Evolutionary conservation across 768 basidiomycete species (phyloP).

Genomic region (Mycena crocata): DNA sequence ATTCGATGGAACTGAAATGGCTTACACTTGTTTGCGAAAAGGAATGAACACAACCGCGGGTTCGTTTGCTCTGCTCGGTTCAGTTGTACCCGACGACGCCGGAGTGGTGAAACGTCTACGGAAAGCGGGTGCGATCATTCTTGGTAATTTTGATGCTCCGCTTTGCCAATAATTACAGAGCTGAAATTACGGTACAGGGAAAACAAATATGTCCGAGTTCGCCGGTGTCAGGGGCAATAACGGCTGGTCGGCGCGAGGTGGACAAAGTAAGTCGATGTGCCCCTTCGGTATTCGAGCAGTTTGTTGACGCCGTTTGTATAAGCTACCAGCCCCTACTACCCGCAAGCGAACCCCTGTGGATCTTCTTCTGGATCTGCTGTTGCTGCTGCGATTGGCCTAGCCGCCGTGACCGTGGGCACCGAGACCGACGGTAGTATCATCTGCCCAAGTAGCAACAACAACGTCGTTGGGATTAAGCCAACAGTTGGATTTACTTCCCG

Average conservation of each 20-base stretch:
- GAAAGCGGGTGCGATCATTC: slow-evolving; percentile 56
- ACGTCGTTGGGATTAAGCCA: slow-evolving; percentile 69
- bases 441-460: slow-evolving; percentile 62
- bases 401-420: too few relatives aligned
- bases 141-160: slow-evolving; percentile 44
- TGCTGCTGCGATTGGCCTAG: too few relatives aligned
- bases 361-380: too few relatives aligned
- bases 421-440: slow-evolving; percentile 60
- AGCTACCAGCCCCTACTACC: slow-evolving; percentile 58
- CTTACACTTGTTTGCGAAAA: slow-evolving; percentile 18
- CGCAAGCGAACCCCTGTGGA: slow-evolving; percentile 64
- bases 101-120: slow-evolving; percentile 56
- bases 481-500: slow-evolving; percentile 71
- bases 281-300: neutral
- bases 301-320: neutral
- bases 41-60: slow-evolving; percentile 62
- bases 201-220: slow-evolving; percentile 67
- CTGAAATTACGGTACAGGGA: slow-evolving; percentile 52
- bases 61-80: slow-evolving; percentile 55
- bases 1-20: neutral
- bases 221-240: slow-evolving; percentile 59
- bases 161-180: neutral
- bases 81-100: slow-evolving; percentile 59
- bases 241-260: slow-evolving; percentile 70
- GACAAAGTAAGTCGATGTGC: slow-evolving; percentile 53